Conservation (phyloP, 495 filamentous ascomycete genomes). For the Astrocystis sublimbata region DNA sequence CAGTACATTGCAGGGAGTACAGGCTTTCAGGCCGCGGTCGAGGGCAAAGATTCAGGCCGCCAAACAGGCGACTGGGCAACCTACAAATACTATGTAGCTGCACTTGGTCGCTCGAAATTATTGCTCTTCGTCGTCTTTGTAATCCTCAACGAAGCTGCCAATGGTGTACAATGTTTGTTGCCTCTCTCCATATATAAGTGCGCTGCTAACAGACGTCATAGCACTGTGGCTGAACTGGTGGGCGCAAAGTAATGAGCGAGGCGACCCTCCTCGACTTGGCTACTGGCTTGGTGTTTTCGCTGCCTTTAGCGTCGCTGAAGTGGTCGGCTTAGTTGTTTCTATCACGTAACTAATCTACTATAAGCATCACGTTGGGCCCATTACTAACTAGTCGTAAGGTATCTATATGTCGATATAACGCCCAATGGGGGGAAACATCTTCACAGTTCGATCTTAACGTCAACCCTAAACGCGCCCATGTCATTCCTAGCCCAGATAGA, state of each 20-base stretch:
- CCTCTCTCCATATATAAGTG: background rate
- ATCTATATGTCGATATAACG: constrained; percentile 8
- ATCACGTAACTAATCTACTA: background rate
- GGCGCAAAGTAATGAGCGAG: constrained; percentile 24
- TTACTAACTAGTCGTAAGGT: background rate
- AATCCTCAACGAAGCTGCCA: constrained; percentile 12
- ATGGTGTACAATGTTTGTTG: constrained; percentile 7
- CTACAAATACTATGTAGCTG: constrained; percentile 36
- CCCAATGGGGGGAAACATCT: constrained; percentile 9
- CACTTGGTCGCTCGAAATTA: constrained; percentile 27
- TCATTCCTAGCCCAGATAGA: constrained; percentile 3
- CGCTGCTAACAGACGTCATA: background rate
- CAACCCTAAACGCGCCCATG: constrained; percentile 3
- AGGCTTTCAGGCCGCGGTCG: background rate
- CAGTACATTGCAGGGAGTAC: background rate
- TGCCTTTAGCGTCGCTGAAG: constrained; percentile 27
- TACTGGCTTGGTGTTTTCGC: constrained; percentile 38
- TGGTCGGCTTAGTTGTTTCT: constrained; percentile 12
- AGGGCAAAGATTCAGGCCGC: constrained; percentile 4
- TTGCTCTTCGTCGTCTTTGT: constrained; percentile 19
- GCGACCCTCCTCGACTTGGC: constrained; percentile 8
- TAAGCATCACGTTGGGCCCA: background rate
- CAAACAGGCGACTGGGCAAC: constrained; percentile 32
- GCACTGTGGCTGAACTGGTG: constrained; percentile 41
- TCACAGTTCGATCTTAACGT: constrained; percentile 4